These are phyloP conservation scores for Camillea tinctor DNA, from an alignment of 2,329 filamentous ascomycete species.

Conservation along the genomic window DNA sequence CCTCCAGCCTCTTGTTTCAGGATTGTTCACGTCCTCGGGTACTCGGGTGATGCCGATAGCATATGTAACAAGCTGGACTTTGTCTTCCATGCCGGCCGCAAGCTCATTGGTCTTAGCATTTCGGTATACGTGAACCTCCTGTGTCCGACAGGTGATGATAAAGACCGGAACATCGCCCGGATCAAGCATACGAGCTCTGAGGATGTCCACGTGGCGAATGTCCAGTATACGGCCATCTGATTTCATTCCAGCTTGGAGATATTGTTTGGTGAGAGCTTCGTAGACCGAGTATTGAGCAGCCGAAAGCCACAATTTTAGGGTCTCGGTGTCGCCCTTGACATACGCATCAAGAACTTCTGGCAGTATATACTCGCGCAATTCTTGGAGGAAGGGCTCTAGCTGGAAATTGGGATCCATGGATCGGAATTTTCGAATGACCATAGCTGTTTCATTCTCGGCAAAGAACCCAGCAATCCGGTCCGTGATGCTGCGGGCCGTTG, in stretches of 20 bases:
- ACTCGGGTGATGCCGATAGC: constrained; percentile 94
- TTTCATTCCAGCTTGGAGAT: constrained; percentile 87
- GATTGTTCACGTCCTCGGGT: constrained; percentile 93
- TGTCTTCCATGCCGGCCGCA: constrained; percentile 97
- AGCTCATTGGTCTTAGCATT: constrained; percentile 88
- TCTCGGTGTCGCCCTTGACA: constrained; percentile 91
- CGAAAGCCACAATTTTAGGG: constrained; percentile 90
- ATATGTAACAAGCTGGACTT: constrained; percentile 96
- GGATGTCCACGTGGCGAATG: constrained; percentile 88
- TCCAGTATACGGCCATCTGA: constrained; percentile 94
- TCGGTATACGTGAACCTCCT: constrained; percentile 96
- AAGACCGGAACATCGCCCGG: constrained; percentile 91
- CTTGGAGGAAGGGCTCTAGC: constrained; percentile 88
- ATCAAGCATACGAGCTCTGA: constrained; percentile 76
- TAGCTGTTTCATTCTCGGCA: constrained; percentile 95
- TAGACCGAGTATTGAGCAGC: constrained; percentile 97
- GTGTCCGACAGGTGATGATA: constrained; percentile 92
- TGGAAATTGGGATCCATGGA: constrained; percentile 95
- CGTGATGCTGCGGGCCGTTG: constrained; percentile 88
- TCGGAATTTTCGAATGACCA: constrained; percentile 97
- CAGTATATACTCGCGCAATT: constrained; percentile 96
- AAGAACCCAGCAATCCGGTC: constrained; percentile 94
- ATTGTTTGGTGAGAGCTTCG: constrained; percentile 94
- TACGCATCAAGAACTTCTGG: constrained; percentile 97
- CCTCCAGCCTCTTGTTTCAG: constrained; percentile 94